Evolutionary conservation across 2,329 filamentous ascomycete genomes (phyloP).

Genomic region (Beauveria asiatica): DNA sequence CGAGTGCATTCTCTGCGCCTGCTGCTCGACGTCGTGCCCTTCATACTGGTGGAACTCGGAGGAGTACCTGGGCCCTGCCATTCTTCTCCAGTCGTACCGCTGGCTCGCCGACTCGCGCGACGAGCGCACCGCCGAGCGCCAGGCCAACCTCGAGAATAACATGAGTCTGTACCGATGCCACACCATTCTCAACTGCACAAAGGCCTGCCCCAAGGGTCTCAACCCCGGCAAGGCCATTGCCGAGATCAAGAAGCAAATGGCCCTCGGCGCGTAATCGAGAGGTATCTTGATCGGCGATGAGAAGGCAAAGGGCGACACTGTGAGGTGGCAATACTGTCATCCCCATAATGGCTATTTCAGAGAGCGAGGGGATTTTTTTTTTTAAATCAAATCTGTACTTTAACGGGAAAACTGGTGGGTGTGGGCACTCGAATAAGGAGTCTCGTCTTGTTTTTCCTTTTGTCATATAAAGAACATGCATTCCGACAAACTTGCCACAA

Average conservation of each 20-base stretch:
- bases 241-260: slow-evolving; percentile 97
- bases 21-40: slow-evolving; percentile 98
- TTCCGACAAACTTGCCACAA: background rate
- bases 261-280: slow-evolving; percentile 33
- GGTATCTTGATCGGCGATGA: background rate
- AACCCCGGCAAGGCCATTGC: slow-evolving; percentile 94
- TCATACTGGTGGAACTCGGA: slow-evolving; percentile 99
- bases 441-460: background rate
- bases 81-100: slow-evolving; percentile 94
- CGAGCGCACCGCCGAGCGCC: slow-evolving; percentile 78
- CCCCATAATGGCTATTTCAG: background rate
- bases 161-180: slow-evolving; percentile 99
- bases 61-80: slow-evolving; percentile 94
- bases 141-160: slow-evolving; percentile 89
- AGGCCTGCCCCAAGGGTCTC: slow-evolving; percentile 95
- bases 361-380: background rate
- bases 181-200: slow-evolving; percentile 97
- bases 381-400: background rate
- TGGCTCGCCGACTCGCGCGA: slow-evolving; percentile 96
- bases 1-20: slow-evolving; percentile 98
- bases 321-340: background rate
- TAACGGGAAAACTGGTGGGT: background rate
- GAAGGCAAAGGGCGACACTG: background rate
- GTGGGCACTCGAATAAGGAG: background rate
- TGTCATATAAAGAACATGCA: background rate